Evolutionary conservation across 768 basidiomycete genomes (phyloP), one percentile per base, ranked within the genome.

Genomic region (Termitomyces sp.): DNA sequence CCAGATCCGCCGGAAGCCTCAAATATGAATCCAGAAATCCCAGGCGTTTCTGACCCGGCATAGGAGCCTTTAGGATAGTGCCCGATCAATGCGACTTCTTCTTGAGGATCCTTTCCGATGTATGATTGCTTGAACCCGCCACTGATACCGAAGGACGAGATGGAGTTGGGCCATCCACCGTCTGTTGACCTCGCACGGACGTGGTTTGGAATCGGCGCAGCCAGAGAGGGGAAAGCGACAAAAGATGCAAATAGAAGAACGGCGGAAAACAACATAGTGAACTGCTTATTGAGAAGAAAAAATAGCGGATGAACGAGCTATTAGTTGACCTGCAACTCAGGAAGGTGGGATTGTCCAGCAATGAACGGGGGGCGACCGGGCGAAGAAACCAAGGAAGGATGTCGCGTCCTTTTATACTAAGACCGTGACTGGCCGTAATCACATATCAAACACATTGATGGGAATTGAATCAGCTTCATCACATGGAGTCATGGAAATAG

Each of bases 1-100:
- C 68, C 62, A 31, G 63, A 22, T 8, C 82, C 81, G 1, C 86
- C 87, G 42, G 78, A 74, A 49, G 85, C 78, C 66, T 89, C 87
- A 76, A 89, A 87, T 12, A 46, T 56, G 22, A 56, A 62, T 3
- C 61, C 61, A 29, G 51, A 31, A 22, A 59, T 59, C 1, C 50
- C 55, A 26, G 53, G 55, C 14, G 26, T 5, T 18, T 53, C 57
- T 8, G 60, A 55, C 5, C 61, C 61, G 1, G 61, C 61, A 41
- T 62, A 62, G 5, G 61, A 62, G 5, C 55, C 57, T 39, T 47
- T 49, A 7, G 61, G 57, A 37, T 62, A 62, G 14, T 42, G 44
- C 5, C 44, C 61, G 27, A 56, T 46, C 36, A 62, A 46, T 1
- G 39, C 53, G 14, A 55, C 46, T 26, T 32, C 8, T 24, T 48